These are phyloP conservation scores for Clarireedia sp. DNA, from an alignment of 2,329 filamentous ascomycete species.

Conservation along the genomic window DNA sequence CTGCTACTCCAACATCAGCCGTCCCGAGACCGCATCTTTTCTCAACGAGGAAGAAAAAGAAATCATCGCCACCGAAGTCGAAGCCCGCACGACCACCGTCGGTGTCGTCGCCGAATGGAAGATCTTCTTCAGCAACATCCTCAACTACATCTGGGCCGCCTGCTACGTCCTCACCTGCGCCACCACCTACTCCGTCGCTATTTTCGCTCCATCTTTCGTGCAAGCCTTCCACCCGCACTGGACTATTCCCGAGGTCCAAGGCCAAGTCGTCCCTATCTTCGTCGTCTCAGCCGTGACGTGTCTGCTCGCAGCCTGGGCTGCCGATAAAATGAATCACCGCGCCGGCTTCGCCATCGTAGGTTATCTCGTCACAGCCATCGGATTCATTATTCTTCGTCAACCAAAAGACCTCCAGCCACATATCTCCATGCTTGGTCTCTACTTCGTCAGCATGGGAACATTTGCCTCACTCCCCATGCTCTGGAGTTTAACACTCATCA, in stretches of 20 bases:
- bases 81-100: slow-evolving; percentile 48
- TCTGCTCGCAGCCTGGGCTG: slow-evolving; percentile 29
- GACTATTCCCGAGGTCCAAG: slow-evolving; percentile 50
- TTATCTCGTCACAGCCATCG: slow-evolving; percentile 26
- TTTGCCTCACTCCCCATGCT: slow-evolving; percentile 58
- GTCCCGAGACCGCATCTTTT: slow-evolving; percentile 11
- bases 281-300: slow-evolving; percentile 29
- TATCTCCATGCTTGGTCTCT: slow-evolving; percentile 46
- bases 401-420: slow-evolving; percentile 14
- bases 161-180: slow-evolving; percentile 36
- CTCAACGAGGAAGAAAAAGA: slow-evolving; percentile 33
- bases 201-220: slow-evolving; percentile 51
- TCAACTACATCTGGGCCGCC: slow-evolving; percentile 42
- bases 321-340: slow-evolving; percentile 31
- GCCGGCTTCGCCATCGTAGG: slow-evolving; percentile 30
- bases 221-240: slow-evolving; percentile 63
- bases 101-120: slow-evolving; percentile 53
- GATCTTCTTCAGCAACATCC: slow-evolving; percentile 52
- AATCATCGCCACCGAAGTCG: slow-evolving; percentile 29
- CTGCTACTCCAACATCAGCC: slow-evolving; percentile 29
- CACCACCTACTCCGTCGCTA: slow-evolving; percentile 44
- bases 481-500: slow-evolving; percentile 57
- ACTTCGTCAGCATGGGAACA: slow-evolving; percentile 55
- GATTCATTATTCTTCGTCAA: slow-evolving; percentile 31
- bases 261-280: slow-evolving; percentile 35